Percentiles rank a stretch among this genome's conserved stretches.
These are phyloP conservation scores for Nemania diffusa DNA, from an alignment of 2,329 filamentous ascomycete species.

Conservation along the genomic window DNA sequence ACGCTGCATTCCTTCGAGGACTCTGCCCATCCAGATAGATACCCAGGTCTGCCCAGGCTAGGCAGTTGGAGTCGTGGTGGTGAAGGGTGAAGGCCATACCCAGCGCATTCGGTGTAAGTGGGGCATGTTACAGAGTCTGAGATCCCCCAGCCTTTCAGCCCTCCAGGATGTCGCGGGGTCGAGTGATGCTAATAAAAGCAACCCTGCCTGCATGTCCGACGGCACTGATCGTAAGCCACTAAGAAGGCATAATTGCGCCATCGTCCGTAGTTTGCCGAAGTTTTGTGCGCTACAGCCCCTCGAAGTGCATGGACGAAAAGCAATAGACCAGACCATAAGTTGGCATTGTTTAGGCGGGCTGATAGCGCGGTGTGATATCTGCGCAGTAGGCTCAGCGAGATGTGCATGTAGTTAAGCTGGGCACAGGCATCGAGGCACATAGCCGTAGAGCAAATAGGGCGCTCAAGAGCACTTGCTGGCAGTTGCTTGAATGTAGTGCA, in stretches of 20 bases:
- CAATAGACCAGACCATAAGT: slow-evolving; percentile 7
- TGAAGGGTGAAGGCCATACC: neutral
- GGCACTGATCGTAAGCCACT: slow-evolving; percentile 11
- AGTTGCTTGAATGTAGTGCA: too few relatives aligned
- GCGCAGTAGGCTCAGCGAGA: neutral
- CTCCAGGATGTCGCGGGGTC: slow-evolving; percentile 1
- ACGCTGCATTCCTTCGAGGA: too few relatives aligned
- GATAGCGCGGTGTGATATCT: slow-evolving; percentile 2
- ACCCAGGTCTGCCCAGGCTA: neutral
- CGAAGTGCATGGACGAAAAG: slow-evolving; percentile 23
- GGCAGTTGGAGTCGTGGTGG: neutral
- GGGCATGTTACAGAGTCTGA: slow-evolving; percentile 17
- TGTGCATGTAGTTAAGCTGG: slow-evolving; percentile 5
- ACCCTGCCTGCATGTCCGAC: slow-evolving; percentile 18
- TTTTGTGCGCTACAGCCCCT: slow-evolving; percentile 13
- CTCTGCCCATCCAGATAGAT: neutral
- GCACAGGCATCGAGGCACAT: slow-evolving; percentile 5
- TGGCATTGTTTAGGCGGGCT: neutral
- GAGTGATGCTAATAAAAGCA: slow-evolving; percentile 33
- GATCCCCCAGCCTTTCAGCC: slow-evolving; percentile 24
- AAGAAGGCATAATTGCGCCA: neutral
- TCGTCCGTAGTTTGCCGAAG: slow-evolving; percentile 10
- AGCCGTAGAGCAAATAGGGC: slow-evolving; percentile 3
- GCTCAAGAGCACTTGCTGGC: neutral
- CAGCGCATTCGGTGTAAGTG: slow-evolving; percentile 6